Base-by-base conservation (phyloP, 352 stramenopile species). In the Peronospora belbahrii region DNA sequence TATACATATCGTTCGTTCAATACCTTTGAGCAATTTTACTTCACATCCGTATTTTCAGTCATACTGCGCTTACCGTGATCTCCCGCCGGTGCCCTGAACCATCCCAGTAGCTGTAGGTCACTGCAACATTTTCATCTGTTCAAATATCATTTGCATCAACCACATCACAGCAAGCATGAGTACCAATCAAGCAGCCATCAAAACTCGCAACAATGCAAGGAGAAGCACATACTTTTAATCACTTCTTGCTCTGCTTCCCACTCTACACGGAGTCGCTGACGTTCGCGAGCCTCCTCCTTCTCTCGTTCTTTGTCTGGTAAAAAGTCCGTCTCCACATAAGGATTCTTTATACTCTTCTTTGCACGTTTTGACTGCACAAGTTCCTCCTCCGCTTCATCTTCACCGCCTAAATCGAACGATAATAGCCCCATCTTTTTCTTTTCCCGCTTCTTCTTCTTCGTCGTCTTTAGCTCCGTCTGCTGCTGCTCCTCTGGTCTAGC, bases 31-130 rank as follows among this genome's bases (percentile, higher is more conserved):
- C 42, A 32, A 38, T 5, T 9, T 23, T 14, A 27, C 15, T 31
- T 24, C 6, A 6, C 6, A 32, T 31, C 13, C 23, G 23, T 14
- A 42, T 25, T 3, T 15, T 20, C 20, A 10, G 8, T 6, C 23
- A n/a, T 31, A 56, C 19, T 18, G 22, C 17, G 48, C 52, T 52
- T 18, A 97, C 85, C 19, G 68, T 85, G 18, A 98, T 87, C 36
- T 87, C 80, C 30, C 92, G 72, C 34, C 95, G 76, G 84, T 99
- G 95, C 0, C 95, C 96, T 11, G 83, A 96, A 15, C 96, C 96
- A 61, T 99, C 95, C 94, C 94, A 99, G 64, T 98, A 99, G 31
- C 83, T 97, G 75, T 98, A 99, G 5, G 91, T 97, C 31, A 99
- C 95, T 42, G 95, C 70, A 19, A 99, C 74, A 38, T 84, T 61